Conservation (phyloP, 2,329 filamentous ascomycete genomes). For the Hansfordia pulvinata region DNA sequence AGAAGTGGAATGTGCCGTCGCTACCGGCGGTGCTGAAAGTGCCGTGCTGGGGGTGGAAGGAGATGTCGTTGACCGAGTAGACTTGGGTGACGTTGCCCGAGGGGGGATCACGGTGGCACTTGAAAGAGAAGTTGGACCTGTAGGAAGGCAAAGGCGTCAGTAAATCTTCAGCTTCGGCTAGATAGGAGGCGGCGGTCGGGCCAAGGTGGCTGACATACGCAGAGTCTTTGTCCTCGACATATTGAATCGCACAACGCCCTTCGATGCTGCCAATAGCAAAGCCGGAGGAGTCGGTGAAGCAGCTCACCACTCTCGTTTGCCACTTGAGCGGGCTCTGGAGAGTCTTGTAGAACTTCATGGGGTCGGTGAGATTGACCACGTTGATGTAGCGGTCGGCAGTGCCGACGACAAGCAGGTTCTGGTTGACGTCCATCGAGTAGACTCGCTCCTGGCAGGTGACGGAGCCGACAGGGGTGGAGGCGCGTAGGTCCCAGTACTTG, state of each 20-base stretch:
- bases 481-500: constrained; percentile 77
- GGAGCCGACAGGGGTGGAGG: constrained; percentile 48
- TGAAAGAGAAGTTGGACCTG: constrained; percentile 94
- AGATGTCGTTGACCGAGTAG: constrained; percentile 92
- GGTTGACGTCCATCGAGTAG: constrained; percentile 84
- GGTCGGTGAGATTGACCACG: constrained; percentile 80
- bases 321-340: constrained; percentile 93
- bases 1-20: constrained; percentile 94
- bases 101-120: constrained; percentile 83
- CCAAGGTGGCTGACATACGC: constrained; percentile 29
- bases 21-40: constrained; percentile 96
- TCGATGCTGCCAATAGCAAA: constrained; percentile 96
- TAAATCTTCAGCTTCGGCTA: no score
- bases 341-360: constrained; percentile 88
- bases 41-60: constrained; percentile 90
- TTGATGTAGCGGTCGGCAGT: constrained; percentile 96
- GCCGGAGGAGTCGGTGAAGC: constrained; percentile 81
- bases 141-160: constrained; percentile 3
- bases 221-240: constrained; percentile 90
- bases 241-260: constrained; percentile 93
- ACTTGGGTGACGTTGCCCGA: constrained; percentile 72
- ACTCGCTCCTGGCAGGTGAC: constrained; percentile 62
- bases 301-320: constrained; percentile 92
- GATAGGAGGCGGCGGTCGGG: no score
- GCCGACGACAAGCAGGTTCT: constrained; percentile 78